Base-by-base conservation (phyloP, 78 protist genomes). In the Planoprotostelium fungivorum region DNA sequence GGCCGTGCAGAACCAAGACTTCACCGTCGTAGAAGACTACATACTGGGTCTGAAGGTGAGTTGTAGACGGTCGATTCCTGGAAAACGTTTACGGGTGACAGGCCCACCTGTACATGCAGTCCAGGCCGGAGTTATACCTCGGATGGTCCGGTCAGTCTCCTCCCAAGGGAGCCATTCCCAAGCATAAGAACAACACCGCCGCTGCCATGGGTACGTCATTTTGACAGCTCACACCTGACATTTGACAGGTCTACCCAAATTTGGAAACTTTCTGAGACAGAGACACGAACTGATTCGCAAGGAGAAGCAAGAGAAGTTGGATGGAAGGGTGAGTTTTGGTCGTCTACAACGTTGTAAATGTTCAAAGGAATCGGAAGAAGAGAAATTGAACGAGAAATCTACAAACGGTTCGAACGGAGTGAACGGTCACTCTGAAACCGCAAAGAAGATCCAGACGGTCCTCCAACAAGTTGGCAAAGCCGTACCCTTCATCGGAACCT, bases 1-100 rank as follows among this genome's bases (percentile, higher is more conserved):
- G 1, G 94, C 98, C 16, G 96, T 98, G 28, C 98, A 97, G 90
- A 98, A 98, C 91, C 98, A 97, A 88, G 99, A 98, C 91, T 98
- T 96, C 95, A 97, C 98, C 0, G 97, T 98, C 9, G 95, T 98
- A 28, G 94, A 96, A 84, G 99, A 98, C 91, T 98, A 97, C 95
- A 96, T 97, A 84, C 91, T 88, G 28, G 99, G 98, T 84, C 95
- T 98, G 38, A 96, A 98, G 91, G 34, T 51, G 31, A 51, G 73
- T 51, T 51, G 73, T 51, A 25, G 16, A 25, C 16, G 16, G 5
- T 51, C 31, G 73, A 5, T 25, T 51, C 5, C 5, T 51, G 5
- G 73, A 51, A 5, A 16, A 25, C 16, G 5, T 51, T 51, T 5
- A 51, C 73, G 16, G 5, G 5, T 51, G 5, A 25, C 73, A 51